Base-by-base conservation (phyloP, 495 filamentous ascomycete genomes). In the Aspergillus bertholletiae region DNA sequence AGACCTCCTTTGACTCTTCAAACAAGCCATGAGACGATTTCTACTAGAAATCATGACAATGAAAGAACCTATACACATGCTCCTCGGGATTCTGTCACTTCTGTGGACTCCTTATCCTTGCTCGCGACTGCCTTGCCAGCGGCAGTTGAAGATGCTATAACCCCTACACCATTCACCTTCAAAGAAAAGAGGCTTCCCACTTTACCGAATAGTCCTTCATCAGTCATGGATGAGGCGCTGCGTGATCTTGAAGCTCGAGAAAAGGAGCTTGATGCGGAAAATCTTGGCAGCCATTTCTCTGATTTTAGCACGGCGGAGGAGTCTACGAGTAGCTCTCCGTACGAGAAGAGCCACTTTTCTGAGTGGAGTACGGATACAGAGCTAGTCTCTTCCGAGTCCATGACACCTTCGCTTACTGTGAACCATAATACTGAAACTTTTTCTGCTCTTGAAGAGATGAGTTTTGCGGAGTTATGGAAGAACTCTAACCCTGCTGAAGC, bases 361-460 rank as follows among this genome's bases (percentile, higher is more conserved):
- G 70, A 76, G 63, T 78, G 75, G 75, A 75, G 73, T 46, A 70
- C 72, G 4, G 71, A 75, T 40, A 74, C 65, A 7, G 73, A 74
- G 7, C 49, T 56, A 27, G 56, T 66, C 46, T 72, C 73, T 3
- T 69, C 68, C n/a, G 72, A 69, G 28, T 76, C 73, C 8, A 72
- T 73, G 62, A 59, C 60, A 21, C 74, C 72, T n/a, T 58, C 60
- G 21, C 68, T 64, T 2, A 68, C 68, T 0, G 68, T 72, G 51
- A 61, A 70, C 40, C 50, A 68, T 7, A 61, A 66, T 3, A 30
- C 53, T 20, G 51, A 59, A 13, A 54, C 56, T 18, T 54, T 64
- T 9, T 54, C 64, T 7, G 49, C 55, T 7, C 27, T 59, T 0
- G 67, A 69, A 13, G 52, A 58, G n/a, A 64, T 61, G 56, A 58